Evolutionary conservation across 164 flowering plant genomes (phyloP), one percentile per base, ranked within the genome.

Genomic region (Piper betle): DNA sequence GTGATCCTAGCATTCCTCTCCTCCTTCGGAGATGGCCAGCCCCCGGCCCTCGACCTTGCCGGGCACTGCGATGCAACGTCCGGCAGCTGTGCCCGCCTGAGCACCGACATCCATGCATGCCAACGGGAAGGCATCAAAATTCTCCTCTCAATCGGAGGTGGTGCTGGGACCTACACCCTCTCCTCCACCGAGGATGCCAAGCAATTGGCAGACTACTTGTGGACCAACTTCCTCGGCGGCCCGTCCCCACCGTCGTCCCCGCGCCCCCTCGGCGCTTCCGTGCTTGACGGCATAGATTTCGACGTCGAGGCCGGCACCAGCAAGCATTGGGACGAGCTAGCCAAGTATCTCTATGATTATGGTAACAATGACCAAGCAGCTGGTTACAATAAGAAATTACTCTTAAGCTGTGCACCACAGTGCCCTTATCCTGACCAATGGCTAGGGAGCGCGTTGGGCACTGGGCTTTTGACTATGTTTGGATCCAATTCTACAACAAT

Each of bases 191-290:
- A 55, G 7, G 78, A 74, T 10, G 77, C 73, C 0, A 20, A 3
- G 19, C 37, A 61, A 15, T 64, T 67, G 2, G 71, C 77, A 0
- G 25, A 61, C 3, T 74, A 74, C 20, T 33, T 73, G 0, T 77
- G 80, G 81, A 68, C 71, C 66, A 71, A 68, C 61, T 78, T 59
- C 70, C 59, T 78, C 0, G 72, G 73, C 1, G 77, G 81, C 3
- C n/a, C n/a, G n/a, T n/a, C n/a, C n/a, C n/a, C n/a, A n/a, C 37
- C 9, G 7, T 67, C 71, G 3, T 3, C n/a, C 6, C 19, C 60
- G 1, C 71, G 74, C n/a, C 73, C 75, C 16, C 64, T 72, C 0
- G 75, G 75, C 0, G 58, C 54, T 12, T 75, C 68, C 4, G 63
- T 65, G 13, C 43, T 75, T 12, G 75, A 75, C 39, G 78, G 78